Base-by-base conservation (phyloP, 768 basidiomycete species). In the Kwoniella dendrophila region DNA sequence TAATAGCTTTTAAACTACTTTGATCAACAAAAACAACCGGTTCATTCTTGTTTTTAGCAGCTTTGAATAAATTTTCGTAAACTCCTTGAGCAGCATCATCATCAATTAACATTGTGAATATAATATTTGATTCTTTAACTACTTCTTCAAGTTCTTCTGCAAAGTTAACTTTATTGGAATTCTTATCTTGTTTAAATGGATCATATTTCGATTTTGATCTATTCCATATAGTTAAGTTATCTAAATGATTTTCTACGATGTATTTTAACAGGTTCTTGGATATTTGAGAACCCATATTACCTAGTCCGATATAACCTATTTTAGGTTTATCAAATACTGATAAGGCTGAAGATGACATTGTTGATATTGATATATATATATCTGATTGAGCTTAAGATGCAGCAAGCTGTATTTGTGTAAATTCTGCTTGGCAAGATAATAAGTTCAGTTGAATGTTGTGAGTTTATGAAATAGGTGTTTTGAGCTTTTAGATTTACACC, bases 271-370 rank as follows among this genome's bases (percentile, higher is more conserved):
- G 49, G 57, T 67, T 62, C 22, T n/a, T 43, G 22, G 48, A 34
- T 20, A 71, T 71, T 43, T 41, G 59, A 4, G 55, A 33, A 18
- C 69, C 69, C 53, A 71, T 62, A 18, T 48, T 36, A 2, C 69
- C 69, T 7, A 71, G 66, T 26, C 69, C 69, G 27, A 66, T 51
- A 45, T 63, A 71, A 5, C 69, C 69, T 38, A 71, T 60, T 20
- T 54, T 26, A 24, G 51, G 24, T 10, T 12, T 33, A 20, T 33
- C 12, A 38, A 18, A 38, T 8, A 38, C 8, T 8, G 36, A 38
- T 18, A 38, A 18, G 18, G n/a, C n/a, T n/a, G 30, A n/a, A 29
- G 47, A 48, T 29, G 45, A 48, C 56, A 49, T 58, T 30, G 10
- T 55, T 29, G 26, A 18, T 14, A 16, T 33, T 32, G 10, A 16